Evolutionary conservation across 2,329 filamentous ascomycete genomes (phyloP).

Genomic region (Harringtonia aguacate): DNA sequence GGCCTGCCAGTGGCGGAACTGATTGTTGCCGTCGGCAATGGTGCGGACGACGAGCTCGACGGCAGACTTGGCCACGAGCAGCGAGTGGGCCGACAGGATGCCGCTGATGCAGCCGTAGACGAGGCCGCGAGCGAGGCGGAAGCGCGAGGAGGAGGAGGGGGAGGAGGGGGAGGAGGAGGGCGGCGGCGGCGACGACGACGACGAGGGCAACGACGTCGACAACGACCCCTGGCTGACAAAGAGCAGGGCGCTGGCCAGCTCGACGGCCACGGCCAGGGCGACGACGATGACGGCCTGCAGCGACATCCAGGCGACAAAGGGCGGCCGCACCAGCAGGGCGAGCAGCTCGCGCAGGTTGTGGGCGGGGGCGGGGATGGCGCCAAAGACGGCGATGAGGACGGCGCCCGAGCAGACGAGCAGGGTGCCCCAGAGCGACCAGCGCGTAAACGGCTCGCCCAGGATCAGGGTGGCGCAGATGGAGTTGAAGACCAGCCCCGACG

Average conservation of each 20-base stretch:
- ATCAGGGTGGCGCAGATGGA: slow-evolving; percentile 93
- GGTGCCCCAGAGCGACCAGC: slow-evolving; percentile 85
- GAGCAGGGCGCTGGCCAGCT: slow-evolving; percentile 41
- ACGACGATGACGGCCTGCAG: slow-evolving; percentile 65
- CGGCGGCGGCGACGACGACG: not conserved
- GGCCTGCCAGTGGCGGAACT: slow-evolving; percentile 91
- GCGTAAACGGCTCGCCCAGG: slow-evolving; percentile 86
- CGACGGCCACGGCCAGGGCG: slow-evolving; percentile 52
- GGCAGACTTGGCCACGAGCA: slow-evolving; percentile 90
- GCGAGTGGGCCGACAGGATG: slow-evolving; percentile 83
- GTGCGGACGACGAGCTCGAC: slow-evolving; percentile 88
- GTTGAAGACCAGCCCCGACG: slow-evolving; percentile 95
- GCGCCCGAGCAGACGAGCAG: slow-evolving; percentile 79
- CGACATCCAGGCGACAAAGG: slow-evolving; percentile 85
- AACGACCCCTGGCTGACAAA: not conserved
- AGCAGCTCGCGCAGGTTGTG: slow-evolving; percentile 80
- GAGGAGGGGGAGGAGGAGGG: too few relatives aligned
- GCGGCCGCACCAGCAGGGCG: slow-evolving; percentile 56
- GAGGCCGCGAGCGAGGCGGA: slow-evolving; percentile 61
- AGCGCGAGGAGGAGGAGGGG: slow-evolving; percentile 29
- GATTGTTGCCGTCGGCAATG: slow-evolving; percentile 73
- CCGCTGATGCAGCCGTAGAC: slow-evolving; percentile 85
- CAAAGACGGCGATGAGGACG: slow-evolving; percentile 87
- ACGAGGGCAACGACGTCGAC: not conserved
- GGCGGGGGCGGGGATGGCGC: slow-evolving; percentile 84